Base-by-base conservation (phyloP, 1,284 basidiomycete genomes). In the Hemileia vastatrix region DNA sequence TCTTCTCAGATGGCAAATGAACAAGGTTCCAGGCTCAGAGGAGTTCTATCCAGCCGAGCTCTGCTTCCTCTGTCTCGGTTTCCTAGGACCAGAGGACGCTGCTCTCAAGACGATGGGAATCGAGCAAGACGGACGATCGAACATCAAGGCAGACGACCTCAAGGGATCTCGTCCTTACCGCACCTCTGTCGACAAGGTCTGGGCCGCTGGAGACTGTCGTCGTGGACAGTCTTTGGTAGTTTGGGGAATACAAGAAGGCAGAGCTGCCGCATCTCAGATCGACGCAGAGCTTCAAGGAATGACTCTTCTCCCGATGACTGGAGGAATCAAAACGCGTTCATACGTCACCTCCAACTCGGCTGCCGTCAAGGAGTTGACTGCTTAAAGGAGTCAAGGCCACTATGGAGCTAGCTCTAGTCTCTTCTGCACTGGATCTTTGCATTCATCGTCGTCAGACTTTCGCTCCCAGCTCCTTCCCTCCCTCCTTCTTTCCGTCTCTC, bases 141-240 rank as follows among this genome's bases (percentile, higher is more conserved):
- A 74, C 71, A 73, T 73, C 67, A 68, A 70, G 64, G 72, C 72
- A 6, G 71, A 70, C 61, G 71, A 70, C 60, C 64, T 68, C 58
- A 68, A 70, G 62, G 70, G 72, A 62, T 65, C 66, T 57, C 58
- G 63, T 36, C 72, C 72, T 24, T 74, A 72, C 68, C 63, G 70
- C 66, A 74, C 72, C 58, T 67, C 63, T 59, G 69, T 73, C 21
- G 67, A 69, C 55, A 61, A 69, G 36, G 71, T 73, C 45, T 74
- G 69, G 65, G 70, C 72, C 9, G 68, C 68, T 21, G 72, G 72
- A 63, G 72, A 74, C 65, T 71, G 69, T 65, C 68, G 72, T 55
- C 68, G 72, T 50, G 72, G 72, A 23, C 72, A 74, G 69, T 71
- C 70, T 65, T 67, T 74, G 36, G 69, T 74, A 53, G 72, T 74